These are phyloP conservation scores for Pleurotus salmoneostramineus DNA, from an alignment of 768 basidiomycete species.

Conservation along the genomic window DNA sequence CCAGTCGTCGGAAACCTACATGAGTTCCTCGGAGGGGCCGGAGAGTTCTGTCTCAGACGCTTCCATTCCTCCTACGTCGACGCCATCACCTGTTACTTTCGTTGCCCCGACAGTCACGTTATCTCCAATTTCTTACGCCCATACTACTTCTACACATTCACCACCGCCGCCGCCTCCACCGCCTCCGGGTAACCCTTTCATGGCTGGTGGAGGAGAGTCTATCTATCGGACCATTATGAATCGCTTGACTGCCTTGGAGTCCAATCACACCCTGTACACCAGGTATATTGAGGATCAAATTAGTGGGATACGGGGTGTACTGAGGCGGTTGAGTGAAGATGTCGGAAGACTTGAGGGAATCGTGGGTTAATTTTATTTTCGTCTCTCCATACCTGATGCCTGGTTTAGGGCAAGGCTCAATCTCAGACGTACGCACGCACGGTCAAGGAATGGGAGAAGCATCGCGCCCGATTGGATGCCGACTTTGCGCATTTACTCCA, in stretches of 20 bases:
- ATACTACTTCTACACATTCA: constrained; percentile 5
- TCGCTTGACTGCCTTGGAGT: constrained; percentile 78
- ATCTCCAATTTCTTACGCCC: neutral
- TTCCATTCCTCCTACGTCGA: neutral
- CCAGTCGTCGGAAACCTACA: too few relatives aligned
- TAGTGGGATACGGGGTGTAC: constrained; percentile 64
- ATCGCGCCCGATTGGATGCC: constrained; percentile 58
- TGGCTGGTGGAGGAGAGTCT: constrained; percentile 60
- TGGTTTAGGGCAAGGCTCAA: constrained; percentile 62
- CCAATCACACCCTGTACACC: constrained; percentile 80
- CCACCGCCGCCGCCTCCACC: constrained; percentile 9
- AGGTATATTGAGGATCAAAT: constrained; percentile 91
- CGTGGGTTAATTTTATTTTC: constrained; percentile 36
- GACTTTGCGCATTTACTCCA: constrained; percentile 69
- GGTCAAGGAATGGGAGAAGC: constrained; percentile 64
- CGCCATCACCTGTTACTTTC: neutral
- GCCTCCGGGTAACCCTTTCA: constrained; percentile 3
- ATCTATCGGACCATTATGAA: constrained; percentile 98
- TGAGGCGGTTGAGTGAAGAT: constrained; percentile 73
- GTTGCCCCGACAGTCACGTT: constrained; percentile 9
- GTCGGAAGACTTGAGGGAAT: constrained; percentile 74
- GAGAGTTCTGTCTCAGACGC: neutral
- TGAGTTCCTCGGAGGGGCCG: too few relatives aligned
- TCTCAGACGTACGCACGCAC: constrained; percentile 61
- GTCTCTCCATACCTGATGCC: neutral